Percentiles rank a stretch among this genome's conserved stretches.
phyloP scores from a whole-genome alignment of 2,329 filamentous ascomycete species.

The Epichloe scottii region DNA sequence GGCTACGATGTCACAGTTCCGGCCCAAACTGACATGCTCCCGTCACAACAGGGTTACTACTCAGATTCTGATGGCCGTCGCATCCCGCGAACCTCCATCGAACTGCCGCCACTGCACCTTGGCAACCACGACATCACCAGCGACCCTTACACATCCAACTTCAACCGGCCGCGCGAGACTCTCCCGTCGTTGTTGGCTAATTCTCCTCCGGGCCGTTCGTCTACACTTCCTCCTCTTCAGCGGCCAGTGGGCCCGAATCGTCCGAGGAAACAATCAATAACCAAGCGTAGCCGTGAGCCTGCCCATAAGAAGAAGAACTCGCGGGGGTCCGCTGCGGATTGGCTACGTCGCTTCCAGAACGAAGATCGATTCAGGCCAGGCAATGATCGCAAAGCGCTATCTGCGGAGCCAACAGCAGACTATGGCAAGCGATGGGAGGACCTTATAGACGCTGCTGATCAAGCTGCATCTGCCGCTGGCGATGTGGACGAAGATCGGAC shows the following conservation, averaged over 20 bases:
- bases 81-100: slow-evolving; percentile 54
- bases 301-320: slow-evolving; percentile 76
- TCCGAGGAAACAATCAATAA: slow-evolving; percentile 75
- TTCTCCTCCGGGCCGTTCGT: slow-evolving; percentile 77
- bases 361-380: slow-evolving; percentile 51
- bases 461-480: slow-evolving; percentile 72
- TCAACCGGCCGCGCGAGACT: slow-evolving; percentile 50
- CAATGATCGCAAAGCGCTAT: slow-evolving; percentile 70
- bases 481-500: slow-evolving; percentile 84
- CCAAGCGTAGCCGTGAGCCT: slow-evolving; percentile 60
- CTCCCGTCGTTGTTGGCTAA: slow-evolving; percentile 71
- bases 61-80: slow-evolving; percentile 57
- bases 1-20: not conserved
- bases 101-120: slow-evolving; percentile 57
- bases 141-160: slow-evolving; percentile 53
- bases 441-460: slow-evolving; percentile 72
- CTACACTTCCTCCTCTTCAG: slow-evolving; percentile 75
- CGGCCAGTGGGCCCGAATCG: slow-evolving; percentile 57
- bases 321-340: slow-evolving; percentile 53
- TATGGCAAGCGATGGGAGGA: slow-evolving; percentile 94
- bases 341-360: slow-evolving; percentile 46
- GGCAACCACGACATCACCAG: slow-evolving; percentile 52
- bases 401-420: slow-evolving; percentile 69
- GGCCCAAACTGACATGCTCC: slow-evolving; percentile 2
- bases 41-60: slow-evolving; percentile 44